Evolutionary conservation across 2,329 filamentous ascomycete genomes (phyloP), one percentile per base, ranked within the genome.

Genomic region (Cercospora sp.): DNA sequence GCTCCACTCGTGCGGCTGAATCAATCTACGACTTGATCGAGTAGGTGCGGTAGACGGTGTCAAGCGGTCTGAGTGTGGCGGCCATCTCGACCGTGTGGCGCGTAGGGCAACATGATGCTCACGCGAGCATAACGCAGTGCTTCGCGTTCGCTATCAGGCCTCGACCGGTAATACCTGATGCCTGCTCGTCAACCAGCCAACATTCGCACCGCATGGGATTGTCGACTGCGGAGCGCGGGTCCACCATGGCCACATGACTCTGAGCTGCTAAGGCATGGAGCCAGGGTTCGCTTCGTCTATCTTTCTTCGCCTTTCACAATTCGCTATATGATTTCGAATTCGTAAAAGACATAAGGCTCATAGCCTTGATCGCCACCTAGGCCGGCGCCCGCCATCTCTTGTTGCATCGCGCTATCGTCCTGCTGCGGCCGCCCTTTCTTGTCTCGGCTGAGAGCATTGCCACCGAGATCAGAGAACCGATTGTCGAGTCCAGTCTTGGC

Each of bases 341-440:
- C 92, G 82, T 98, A 99, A 84, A 94, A 97, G 78, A 98, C 95
- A 81, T 96, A 99, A 48, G 95, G 91, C 68, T 93, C 95, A 83
- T 98, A 99, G 79, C 97, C 93, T 73, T 87, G 85, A 64, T 89
- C 90, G 68, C 93, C 91, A 51, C 87, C 86, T 36, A 86, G 82
- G 0, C 84, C 91, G 3, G 90, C 90, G 3, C 91, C 90, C 48
- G 93, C 92, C 87, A 97, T 91, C 74, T 98, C 94, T 42, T 89
- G 90, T 51, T 91, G 89, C 76, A 92, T 81, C 30, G 88, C 84
- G 13, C 90, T 89, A 76, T 98, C 94, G 77, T 99, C 95, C 80
- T 97, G 96, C 77, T 91, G 91, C 73, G 95, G 89, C 72, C 92
- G 89, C 28, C 95, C 95, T 77, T 94, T 94, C 86, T 97, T 97